Base-by-base conservation (phyloP, 225 moss, liverwort and hornwort species). In the Thuidium tamariscinum region DNA sequence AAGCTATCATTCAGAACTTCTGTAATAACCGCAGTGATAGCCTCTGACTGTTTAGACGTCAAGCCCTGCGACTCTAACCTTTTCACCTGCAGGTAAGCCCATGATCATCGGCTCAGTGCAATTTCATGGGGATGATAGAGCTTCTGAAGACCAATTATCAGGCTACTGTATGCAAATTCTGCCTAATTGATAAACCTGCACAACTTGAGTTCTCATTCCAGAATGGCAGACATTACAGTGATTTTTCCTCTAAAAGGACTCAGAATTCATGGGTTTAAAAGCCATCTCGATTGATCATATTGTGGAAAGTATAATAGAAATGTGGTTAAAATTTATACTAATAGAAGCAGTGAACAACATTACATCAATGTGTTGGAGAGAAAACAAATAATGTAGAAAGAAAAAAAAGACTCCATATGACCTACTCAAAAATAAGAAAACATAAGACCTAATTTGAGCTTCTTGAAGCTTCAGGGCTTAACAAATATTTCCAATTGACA, bases 1-100 rank as follows among this genome's bases (percentile, higher is more conserved):
- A 94, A 90, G 84, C 92, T 94, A 84, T 94, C 94, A 62, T 92
- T 92, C 85, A 94, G 84, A 86, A 94, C 91, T 86, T 94, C 94
- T 59, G 92, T 94, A 57, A 92, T 92, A 36, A 92, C 94, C 36
- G 94, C 90, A n/a, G 92, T 92, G 74, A 94, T 94, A 61, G 94
- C 90, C 90, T 94, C 92, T 63, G 94, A 86, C 84, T 94, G 92
- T 64, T 91, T 90, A 48, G 92, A 87, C 69, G 92, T 94, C 86
- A 94, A 66, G 36, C 92, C 94, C 87, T 92, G 87, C 23, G 91
- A 89, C 81, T 94, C 94, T 82, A 94, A 81, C 79, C 90, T 91
- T 89, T 86, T 92, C 77, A 90, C 92, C 92, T 94, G 86, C 57
- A 80, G 62, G 32, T 65, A 85, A 74, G 17, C 73, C 72, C 83